Percentiles rank a stretch among this genome's conserved stretches.
Evolutionary conservation across 257 asterid genomes (phyloP).

Genomic region (Plantago major): DNA sequence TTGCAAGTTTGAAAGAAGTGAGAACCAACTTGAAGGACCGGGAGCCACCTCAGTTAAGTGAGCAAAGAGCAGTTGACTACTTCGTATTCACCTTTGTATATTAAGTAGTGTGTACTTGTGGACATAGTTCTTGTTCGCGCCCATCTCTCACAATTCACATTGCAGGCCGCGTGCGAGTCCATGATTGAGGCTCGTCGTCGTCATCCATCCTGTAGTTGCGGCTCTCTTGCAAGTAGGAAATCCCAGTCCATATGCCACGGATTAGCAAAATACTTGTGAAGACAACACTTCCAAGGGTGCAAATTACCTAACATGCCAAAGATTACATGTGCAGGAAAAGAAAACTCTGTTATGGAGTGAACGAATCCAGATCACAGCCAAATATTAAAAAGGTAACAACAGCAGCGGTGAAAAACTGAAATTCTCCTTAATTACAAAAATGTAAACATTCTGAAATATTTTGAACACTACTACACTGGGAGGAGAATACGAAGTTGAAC

Average conservation of each 20-base stretch:
- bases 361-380: conserved; percentile 2
- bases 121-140: neutral
- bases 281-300: conserved; percentile 89
- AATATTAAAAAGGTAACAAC: neutral
- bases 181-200: conserved; percentile 58
- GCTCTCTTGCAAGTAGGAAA: conserved; percentile 65
- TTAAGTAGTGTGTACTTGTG: neutral
- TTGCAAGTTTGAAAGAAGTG: neutral
- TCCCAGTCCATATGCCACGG: conserved; percentile 80
- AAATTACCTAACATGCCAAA: conserved; percentile 56
- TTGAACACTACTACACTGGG: no score
- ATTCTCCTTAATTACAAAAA: no score
- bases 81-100: neutral
- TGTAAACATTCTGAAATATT: no score
- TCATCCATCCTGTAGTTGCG: conserved; percentile 57
- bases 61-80: neutral
- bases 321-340: neutral
- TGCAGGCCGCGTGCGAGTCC: conserved; percentile 61
- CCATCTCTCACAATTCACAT: conserved; percentile 23
- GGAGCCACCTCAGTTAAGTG: neutral
- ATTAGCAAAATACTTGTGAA: conserved; percentile 68
- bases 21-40: neutral
- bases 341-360: neutral
- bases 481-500: no score
- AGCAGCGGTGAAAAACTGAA: neutral